phyloP scores from a whole-genome alignment of 1,284 basidiomycete species.

The Phlebopus sp. region DNA sequence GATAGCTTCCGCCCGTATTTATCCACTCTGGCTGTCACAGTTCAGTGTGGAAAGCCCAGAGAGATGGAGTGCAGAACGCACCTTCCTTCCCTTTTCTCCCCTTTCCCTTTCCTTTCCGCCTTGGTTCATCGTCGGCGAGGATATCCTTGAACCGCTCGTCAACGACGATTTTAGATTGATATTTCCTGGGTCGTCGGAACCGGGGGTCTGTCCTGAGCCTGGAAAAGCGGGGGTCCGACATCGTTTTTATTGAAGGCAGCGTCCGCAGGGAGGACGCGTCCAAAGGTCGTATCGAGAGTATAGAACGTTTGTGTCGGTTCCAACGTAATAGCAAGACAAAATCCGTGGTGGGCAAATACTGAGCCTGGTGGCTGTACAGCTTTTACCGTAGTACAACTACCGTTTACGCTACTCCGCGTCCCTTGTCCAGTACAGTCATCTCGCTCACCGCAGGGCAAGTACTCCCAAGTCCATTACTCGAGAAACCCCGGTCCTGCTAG shows the following conservation, averaged over 20 bases:
- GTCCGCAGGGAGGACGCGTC: slow-evolving; percentile 31
- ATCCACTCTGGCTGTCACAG: slow-evolving; percentile 66
- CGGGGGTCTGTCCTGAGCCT: slow-evolving; percentile 89
- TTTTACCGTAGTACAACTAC: too few relatives aligned
- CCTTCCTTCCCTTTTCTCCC: slow-evolving; percentile 40
- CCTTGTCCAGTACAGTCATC: too few relatives aligned
- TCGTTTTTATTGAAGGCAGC: slow-evolving; percentile 60
- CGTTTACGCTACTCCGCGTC: too few relatives aligned
- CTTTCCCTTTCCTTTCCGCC: slow-evolving; percentile 39
- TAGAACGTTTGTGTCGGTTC: too few relatives aligned
- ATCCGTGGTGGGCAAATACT: too few relatives aligned
- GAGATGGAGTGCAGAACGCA: slow-evolving; percentile 24
- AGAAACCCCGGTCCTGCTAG: too few relatives aligned
- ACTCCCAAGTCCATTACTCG: too few relatives aligned
- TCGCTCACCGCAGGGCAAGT: too few relatives aligned
- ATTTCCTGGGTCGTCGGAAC: slow-evolving; percentile 82
- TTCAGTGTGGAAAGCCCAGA: slow-evolving; percentile 9
- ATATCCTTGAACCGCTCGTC: slow-evolving; percentile 94
- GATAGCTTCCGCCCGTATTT: slow-evolving; percentile 87
- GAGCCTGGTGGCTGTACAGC: too few relatives aligned
- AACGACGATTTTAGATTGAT: slow-evolving; percentile 80
- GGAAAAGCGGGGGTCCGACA: slow-evolving; percentile 86
- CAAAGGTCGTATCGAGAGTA: too few relatives aligned
- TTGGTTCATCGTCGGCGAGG: slow-evolving; percentile 50
- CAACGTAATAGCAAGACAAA: too few relatives aligned